These are phyloP conservation scores for Gossypium aridum DNA, from an alignment of 441 rosid species.

Conservation along the genomic window DNA sequence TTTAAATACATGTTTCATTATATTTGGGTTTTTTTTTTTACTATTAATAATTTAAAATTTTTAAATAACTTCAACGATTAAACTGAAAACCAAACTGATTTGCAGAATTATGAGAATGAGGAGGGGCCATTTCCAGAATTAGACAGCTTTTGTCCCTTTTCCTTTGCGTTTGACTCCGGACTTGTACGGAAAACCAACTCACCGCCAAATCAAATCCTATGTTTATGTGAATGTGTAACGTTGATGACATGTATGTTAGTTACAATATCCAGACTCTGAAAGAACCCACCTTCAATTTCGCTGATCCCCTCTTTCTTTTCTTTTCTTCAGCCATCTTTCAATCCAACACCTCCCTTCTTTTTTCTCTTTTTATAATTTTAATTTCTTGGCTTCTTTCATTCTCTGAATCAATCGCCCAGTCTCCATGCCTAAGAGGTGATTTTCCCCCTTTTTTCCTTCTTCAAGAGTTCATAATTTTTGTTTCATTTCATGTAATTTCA, in stretches of 20 bases:
- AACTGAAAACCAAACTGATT: too few relatives aligned
- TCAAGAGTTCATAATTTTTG: background rate
- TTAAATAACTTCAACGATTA: too few relatives aligned
- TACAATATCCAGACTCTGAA: background rate
- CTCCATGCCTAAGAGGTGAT: conserved; percentile 34
- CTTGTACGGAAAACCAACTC: background rate
- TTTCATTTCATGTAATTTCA: background rate
- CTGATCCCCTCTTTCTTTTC: background rate
- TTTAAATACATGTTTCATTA: too few relatives aligned
- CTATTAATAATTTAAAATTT: too few relatives aligned
- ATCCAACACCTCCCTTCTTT: background rate
- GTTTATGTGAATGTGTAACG: background rate
- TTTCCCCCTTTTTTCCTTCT: background rate
- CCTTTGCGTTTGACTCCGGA: background rate
- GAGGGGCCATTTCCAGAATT: too few relatives aligned
- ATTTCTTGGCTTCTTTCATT: background rate
- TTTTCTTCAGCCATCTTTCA: background rate
- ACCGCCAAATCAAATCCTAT: background rate
- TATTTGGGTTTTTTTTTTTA: too few relatives aligned
- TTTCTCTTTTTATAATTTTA: background rate
- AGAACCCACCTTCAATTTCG: conserved; percentile 14
- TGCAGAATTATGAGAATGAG: too few relatives aligned
- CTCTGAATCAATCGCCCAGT: conserved; percentile 1
- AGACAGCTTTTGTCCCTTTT: too few relatives aligned
- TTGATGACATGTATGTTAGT: background rate